Evolutionary conservation across 2,329 filamentous ascomycete genomes (phyloP).

Genomic region (Botrytis fabae): DNA sequence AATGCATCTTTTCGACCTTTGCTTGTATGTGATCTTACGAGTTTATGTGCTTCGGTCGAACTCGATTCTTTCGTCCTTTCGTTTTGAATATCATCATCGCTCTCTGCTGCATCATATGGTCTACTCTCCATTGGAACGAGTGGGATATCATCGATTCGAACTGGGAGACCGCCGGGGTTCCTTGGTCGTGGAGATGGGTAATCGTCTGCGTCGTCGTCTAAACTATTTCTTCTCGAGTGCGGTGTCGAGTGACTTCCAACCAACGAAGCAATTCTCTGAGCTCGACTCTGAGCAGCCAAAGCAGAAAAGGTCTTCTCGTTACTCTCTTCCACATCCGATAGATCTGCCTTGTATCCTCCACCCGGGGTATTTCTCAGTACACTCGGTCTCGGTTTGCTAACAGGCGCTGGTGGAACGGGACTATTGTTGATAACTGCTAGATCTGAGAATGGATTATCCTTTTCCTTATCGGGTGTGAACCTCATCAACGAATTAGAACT

Average conservation of each 20-base stretch:
- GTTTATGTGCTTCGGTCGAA: conserved; percentile 47
- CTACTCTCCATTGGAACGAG: conserved; percentile 36
- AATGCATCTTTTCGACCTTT: conserved; percentile 32
- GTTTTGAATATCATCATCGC: conserved; percentile 33
- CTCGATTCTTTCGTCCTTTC: conserved; percentile 30
- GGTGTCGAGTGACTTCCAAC: conserved; percentile 40
- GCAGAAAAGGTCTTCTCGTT: conserved; percentile 40
- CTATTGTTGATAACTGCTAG: conserved; percentile 17
- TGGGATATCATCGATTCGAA: conserved; percentile 41
- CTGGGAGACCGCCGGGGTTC: conserved; percentile 28
- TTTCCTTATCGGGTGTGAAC: conserved; percentile 34
- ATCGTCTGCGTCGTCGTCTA: conserved; percentile 36
- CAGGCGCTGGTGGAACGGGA: conserved; percentile 19
- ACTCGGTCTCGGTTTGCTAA: conserved; percentile 33
- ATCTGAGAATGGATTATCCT: conserved; percentile 37
- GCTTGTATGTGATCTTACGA: conserved; percentile 46
- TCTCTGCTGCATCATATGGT: conserved; percentile 32
- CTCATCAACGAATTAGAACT: conserved; percentile 30
- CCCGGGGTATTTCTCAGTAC: conserved; percentile 33
- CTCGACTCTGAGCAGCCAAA: conserved; percentile 39
- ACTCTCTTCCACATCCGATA: conserved; percentile 29
- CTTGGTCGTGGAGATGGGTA: conserved; percentile 17
- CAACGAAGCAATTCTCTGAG: conserved; percentile 38
- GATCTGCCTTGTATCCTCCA: conserved; percentile 8
- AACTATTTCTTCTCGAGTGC: conserved; percentile 37